Base-by-base conservation (phyloP, 139 green algal genomes). In the Chlamydomonas schloesseri region DNA sequence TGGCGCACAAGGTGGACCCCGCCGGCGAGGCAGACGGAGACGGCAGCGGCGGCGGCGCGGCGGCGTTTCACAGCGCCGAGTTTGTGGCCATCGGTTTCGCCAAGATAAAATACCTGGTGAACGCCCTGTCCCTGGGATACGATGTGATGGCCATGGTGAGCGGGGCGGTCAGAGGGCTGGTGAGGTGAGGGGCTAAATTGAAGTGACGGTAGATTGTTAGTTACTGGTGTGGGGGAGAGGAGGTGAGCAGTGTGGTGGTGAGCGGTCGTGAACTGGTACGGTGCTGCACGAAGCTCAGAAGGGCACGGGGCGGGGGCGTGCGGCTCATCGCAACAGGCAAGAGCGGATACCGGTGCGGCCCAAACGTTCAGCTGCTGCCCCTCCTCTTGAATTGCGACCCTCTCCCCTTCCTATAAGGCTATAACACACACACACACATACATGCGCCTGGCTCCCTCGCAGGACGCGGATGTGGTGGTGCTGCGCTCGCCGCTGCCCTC, bases 401-500 rank as follows among this genome's bases (percentile, higher is more conserved):
- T n/a, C n/a, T n/a, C n/a, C n/a, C n/a, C n/a, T n/a, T n/a, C n/a
- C n/a, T n/a, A n/a, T n/a, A n/a, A n/a, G n/a, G n/a, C n/a, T n/a
- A n/a, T n/a, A n/a, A n/a, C n/a, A n/a, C n/a, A n/a, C n/a, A n/a
- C n/a, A n/a, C n/a, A n/a, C n/a, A n/a, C n/a, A n/a, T n/a, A n/a
- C n/a, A n/a, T n/a, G n/a, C 58, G 23, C 58, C 58, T 5, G 23
- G 8, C 21, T 36, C 29, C 64, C 20, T 6, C 26, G 36, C 73
- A 80, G 73, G 73, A 80, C 29, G 73, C 73, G 29, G 73, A 80
- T n/a, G 73, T 80, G 73, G 29, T 80, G 73, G n/a, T 80, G 28
- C 73, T 80, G 47, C 47, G 53, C 28, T 80, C 73, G n/a, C 73
- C 73, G 21, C 34, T 80, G 8, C 73, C 73, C 47, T 29, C n/a